Evolutionary conservation across 352 stramenopile genomes (phyloP).

Genomic region (Aphanomyces invadans): DNA sequence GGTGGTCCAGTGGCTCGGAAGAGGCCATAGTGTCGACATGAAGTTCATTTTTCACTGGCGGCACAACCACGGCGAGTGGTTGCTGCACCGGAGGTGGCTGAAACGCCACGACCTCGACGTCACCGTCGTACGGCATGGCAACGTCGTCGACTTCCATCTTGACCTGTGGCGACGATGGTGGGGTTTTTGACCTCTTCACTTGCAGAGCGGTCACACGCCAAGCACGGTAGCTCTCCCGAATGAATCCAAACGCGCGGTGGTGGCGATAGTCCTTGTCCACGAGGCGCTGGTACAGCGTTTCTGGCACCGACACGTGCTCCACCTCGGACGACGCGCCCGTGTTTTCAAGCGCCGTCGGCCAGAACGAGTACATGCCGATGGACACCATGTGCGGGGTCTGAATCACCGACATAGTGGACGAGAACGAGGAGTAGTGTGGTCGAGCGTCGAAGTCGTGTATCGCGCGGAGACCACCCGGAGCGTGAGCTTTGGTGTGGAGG

Average conservation of each 20-base stretch:
- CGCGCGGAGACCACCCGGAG: background rate
- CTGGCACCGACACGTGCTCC: slow-evolving; percentile 11
- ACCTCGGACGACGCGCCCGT: background rate
- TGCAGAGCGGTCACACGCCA: slow-evolving; percentile 11
- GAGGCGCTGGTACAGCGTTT: slow-evolving; percentile 19
- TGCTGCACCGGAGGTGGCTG: too few species aligned
- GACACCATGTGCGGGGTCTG: slow-evolving; percentile 23
- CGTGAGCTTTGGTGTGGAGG: background rate
- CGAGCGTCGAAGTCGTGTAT: background rate
- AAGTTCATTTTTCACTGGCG: background rate
- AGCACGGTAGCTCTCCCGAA: slow-evolving; percentile 22
- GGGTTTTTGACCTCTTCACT: background rate
- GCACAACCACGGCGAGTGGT: too few species aligned
- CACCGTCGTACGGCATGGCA: background rate
- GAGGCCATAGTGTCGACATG: background rate
- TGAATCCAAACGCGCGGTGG: slow-evolving; percentile 23
- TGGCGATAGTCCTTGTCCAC: slow-evolving; percentile 19
- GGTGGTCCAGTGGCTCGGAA: background rate
- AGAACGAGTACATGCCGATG: slow-evolving; percentile 24
- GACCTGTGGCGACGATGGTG: background rate
- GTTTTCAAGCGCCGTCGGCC: slow-evolving; percentile 18
- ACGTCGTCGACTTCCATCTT: background rate
- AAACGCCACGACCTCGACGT: background rate
- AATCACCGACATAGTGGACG: background rate
- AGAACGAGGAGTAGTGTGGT: background rate